Evolutionary conservation across 371 early-diverging fungal species (phyloP).

Genomic region (Conidiobolus incongruus): DNA sequence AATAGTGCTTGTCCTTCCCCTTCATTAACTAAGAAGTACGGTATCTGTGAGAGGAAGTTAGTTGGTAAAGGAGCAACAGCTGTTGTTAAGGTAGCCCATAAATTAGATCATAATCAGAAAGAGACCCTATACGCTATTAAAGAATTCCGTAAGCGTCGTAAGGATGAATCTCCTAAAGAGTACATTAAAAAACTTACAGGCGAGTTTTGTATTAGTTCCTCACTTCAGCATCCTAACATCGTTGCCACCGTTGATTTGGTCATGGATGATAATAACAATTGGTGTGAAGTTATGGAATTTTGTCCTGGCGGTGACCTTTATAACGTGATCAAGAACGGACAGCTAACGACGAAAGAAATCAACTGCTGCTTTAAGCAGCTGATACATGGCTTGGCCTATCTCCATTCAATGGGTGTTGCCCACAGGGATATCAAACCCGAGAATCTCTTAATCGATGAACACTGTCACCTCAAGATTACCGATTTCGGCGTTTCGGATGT

Average conservation of each 20-base stretch:
- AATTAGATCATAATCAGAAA: slow-evolving; percentile 13
- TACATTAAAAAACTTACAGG: slow-evolving; percentile 74
- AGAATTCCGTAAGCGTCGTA: slow-evolving; percentile 62
- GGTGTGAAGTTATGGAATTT: slow-evolving; percentile 83
- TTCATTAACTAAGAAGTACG: slow-evolving; percentile 34
- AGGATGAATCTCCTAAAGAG: slow-evolving; percentile 63
- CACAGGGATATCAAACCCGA: slow-evolving; percentile 80
- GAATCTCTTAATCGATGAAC: slow-evolving; percentile 69
- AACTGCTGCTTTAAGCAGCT: slow-evolving; percentile 85
- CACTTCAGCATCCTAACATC: slow-evolving; percentile 65
- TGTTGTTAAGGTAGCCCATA: slow-evolving; percentile 65
- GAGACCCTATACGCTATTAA: slow-evolving; percentile 76
- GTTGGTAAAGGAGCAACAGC: slow-evolving; percentile 86
- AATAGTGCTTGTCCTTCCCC: too few species aligned
- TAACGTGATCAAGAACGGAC: slow-evolving; percentile 37
- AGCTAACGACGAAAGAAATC: slow-evolving; percentile 48
- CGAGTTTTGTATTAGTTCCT: slow-evolving; percentile 81
- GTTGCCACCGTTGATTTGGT: slow-evolving; percentile 82
- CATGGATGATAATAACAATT: slow-evolving; percentile 53
- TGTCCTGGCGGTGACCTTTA: slow-evolving; percentile 73
- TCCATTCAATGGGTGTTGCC: slow-evolving; percentile 86
- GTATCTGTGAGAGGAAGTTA: slow-evolving; percentile 44
- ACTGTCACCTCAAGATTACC: slow-evolving; percentile 80
- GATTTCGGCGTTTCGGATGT: slow-evolving; percentile 95
- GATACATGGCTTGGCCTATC: slow-evolving; percentile 62